Conservation (phyloP, 2,329 filamentous ascomycete genomes). For the Thyridium curvatum region DNA sequence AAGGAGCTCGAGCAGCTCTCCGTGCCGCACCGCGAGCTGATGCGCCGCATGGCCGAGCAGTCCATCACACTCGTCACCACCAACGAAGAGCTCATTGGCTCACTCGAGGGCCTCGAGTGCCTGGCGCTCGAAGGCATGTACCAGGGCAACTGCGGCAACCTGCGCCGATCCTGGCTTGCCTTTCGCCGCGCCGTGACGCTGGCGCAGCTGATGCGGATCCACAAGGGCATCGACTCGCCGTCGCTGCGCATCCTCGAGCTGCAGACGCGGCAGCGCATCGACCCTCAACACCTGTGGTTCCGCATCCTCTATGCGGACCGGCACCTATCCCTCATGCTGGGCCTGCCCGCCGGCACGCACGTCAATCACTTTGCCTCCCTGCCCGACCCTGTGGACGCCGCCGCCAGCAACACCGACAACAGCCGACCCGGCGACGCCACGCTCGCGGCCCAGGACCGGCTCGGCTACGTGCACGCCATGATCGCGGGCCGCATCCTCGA, state of each 20-base stretch:
- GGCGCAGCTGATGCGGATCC: constrained; percentile 6
- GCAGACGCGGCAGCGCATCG: constrained; percentile 15
- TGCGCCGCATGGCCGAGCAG: constrained; percentile 2
- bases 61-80: constrained; percentile 27
- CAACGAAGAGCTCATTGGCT: constrained; percentile 36
- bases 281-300: constrained; percentile 32
- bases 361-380: constrained; percentile 16
- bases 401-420: too few relatives aligned
- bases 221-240: constrained; percentile 3
- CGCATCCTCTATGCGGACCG: constrained; percentile 34
- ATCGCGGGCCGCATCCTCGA: constrained; percentile 28
- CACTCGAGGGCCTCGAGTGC: constrained; percentile 41
- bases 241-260: constrained; percentile 15
- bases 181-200: constrained; percentile 33
- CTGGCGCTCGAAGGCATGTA: constrained; percentile 39
- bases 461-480: constrained; percentile 15
- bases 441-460: background rate
- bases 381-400: background rate
- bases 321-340: constrained; percentile 35
- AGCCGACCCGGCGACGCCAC: too few relatives aligned
- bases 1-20: too few relatives aligned
- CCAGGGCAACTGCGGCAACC: constrained; percentile 38
- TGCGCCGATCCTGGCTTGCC: constrained; percentile 36
- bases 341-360: constrained; percentile 27
- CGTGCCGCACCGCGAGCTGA: background rate